These are phyloP conservation scores for Austroboletus olivaceoglutinosus DNA, from an alignment of 1,284 basidiomycete species.

Conservation along the genomic window DNA sequence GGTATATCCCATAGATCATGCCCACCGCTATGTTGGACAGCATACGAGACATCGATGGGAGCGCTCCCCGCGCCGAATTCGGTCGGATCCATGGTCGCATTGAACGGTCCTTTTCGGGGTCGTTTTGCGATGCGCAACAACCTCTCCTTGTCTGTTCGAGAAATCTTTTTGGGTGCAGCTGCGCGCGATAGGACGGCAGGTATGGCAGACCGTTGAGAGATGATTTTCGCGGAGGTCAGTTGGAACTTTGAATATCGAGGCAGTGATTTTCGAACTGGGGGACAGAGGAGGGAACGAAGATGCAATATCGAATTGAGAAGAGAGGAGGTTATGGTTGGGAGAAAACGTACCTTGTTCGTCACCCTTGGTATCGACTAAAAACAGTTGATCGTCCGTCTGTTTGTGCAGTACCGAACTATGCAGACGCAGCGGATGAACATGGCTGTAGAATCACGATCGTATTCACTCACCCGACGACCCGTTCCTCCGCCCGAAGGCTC, in stretches of 20 bases:
- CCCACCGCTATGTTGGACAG: conserved; percentile 66
- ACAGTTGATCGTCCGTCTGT: conserved; percentile 70
- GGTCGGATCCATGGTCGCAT: conserved; percentile 62
- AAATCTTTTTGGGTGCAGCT: conserved; percentile 41
- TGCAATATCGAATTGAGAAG: not conserved
- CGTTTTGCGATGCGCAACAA: conserved; percentile 73
- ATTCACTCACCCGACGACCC: conserved; percentile 64
- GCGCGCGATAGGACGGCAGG: conserved; percentile 71
- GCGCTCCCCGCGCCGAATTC: conserved; percentile 64
- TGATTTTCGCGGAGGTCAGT: conserved; percentile 79
- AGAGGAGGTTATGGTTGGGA: not conserved
- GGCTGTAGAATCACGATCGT: not conserved
- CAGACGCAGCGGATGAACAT: conserved; percentile 1
- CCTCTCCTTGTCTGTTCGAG: conserved; percentile 68
- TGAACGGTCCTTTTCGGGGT: conserved; percentile 66
- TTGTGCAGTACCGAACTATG: conserved; percentile 58
- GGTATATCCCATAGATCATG: conserved; percentile 69
- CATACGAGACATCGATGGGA: conserved; percentile 57
- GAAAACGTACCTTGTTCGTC: conserved; percentile 69
- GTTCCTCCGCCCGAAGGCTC: conserved; percentile 71
- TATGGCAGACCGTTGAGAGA: conserved; percentile 80
- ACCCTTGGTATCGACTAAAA: conserved; percentile 76
- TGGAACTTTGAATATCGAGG: conserved; percentile 53
- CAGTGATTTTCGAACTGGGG: conserved; percentile 54
- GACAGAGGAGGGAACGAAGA: no score